Percentiles rank a stretch among this genome's conserved stretches.
Evolutionary conservation across 305 asterid species (phyloP).

Genomic region (Solanum chacoense): DNA sequence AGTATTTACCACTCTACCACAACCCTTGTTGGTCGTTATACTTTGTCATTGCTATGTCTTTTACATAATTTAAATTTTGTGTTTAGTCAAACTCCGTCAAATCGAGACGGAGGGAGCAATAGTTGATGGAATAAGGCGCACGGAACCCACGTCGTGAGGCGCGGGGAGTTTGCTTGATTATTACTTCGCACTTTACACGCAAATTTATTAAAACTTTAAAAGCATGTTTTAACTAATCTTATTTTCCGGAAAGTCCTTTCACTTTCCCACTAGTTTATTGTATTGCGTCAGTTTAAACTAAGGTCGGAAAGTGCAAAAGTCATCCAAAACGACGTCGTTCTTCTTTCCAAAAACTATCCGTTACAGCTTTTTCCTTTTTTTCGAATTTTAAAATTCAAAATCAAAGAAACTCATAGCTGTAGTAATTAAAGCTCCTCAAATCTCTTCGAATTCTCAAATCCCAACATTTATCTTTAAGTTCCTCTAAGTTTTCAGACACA

Average conservation of each 20-base stretch:
- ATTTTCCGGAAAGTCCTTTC: background rate
- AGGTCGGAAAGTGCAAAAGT: background rate
- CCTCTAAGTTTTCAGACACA: background rate
- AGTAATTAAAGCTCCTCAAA: constrained; percentile 9
- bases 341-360: constrained; percentile 12
- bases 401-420: background rate
- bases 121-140: background rate
- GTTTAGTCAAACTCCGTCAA: background rate
- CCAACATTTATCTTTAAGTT: background rate
- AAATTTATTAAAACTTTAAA: background rate
- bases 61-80: background rate
- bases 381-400: constrained; percentile 25
- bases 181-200: background rate
- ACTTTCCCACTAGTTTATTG: background rate
- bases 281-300: background rate
- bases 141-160: background rate
- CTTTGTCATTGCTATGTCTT: background rate
- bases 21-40: no score
- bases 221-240: background rate
- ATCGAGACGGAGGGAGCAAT: background rate
- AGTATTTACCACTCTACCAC: no score
- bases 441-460: constrained; percentile 18
- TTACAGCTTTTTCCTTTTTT: constrained; percentile 2
- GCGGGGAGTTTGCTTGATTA: background rate
- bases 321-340: background rate